Evolutionary conservation across 2,329 filamentous ascomycete genomes (phyloP).

Genomic region (Calonectria pteridis): DNA sequence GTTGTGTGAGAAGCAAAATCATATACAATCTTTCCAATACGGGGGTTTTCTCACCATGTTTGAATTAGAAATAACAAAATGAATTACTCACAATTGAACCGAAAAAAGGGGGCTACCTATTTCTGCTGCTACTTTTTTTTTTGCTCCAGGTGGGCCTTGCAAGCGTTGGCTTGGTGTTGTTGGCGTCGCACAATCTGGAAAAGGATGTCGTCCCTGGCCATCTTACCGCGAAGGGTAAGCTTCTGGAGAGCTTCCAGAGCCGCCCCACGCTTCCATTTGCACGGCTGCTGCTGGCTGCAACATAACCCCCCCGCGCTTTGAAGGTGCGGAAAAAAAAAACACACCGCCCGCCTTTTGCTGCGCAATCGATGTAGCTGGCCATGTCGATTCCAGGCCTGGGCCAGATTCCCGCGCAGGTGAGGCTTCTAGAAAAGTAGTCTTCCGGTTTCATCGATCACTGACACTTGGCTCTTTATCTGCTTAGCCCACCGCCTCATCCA

Average conservation of each 20-base stretch:
- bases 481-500: constrained; percentile 54
- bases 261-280: constrained; percentile 36
- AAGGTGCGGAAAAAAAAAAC: constrained; percentile 23
- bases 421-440: constrained; percentile 38
- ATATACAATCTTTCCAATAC: background rate
- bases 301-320: constrained; percentile 16
- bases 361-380: constrained; percentile 49
- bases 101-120: background rate
- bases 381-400: constrained; percentile 84
- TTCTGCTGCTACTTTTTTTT: background rate
- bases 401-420: constrained; percentile 72
- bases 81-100: background rate
- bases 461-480: constrained; percentile 27
- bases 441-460: constrained; percentile 12
- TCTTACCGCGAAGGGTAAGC: constrained; percentile 27
- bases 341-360: constrained; percentile 17
- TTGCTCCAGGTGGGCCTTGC: background rate
- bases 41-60: background rate
- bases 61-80: background rate
- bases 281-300: constrained; percentile 5
- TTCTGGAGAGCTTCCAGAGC: constrained; percentile 46
- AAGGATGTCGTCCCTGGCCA: constrained; percentile 17
- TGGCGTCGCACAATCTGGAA: background rate
- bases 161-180: background rate
- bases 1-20: background rate